Base-by-base conservation (phyloP, 345 rosid genomes). In the Rhodamnia rubescens region DNA sequence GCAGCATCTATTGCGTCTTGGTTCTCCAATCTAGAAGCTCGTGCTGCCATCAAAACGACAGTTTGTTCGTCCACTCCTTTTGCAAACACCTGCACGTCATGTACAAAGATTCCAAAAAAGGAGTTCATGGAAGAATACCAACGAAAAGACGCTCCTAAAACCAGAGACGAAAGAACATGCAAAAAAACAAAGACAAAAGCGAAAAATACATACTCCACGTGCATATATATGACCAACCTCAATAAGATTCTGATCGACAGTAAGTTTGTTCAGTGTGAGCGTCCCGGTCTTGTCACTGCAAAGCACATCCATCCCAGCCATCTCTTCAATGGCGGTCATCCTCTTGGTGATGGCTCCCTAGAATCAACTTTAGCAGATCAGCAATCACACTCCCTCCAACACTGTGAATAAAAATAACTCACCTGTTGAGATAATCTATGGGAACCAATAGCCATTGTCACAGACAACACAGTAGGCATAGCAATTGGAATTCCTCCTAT, bases 241-340 rank as follows among this genome's bases (percentile, higher is more conserved):
- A 24, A 97, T 85, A 52, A 97, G 99, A 90, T 93, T 97, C 84
- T 95, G 96, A 91, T 97, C 99, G 15, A 97, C 99, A 10, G 99
- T 93, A 69, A 97, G 98, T 84, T 92, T 96, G 92, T 97, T 97
- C 91, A 97, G 86, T 9, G 99, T 96, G 89, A 97, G 89, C 14
- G 99, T 96, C 86, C 99, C 99, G 1, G 99, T 97, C 92, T 97
- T 97, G 90, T 97, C 99, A 88, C 99, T 96, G 89, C 99, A 95
- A 87, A 97, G 98, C 85, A 97, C 99, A 86, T 97, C 99, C 99
- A 97, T 97, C 89, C 98, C 99, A 22, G 99, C 99, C 99, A 97
- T 97, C 89, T 97, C 99, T 88, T 97, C 99, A 74, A 97, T 96
- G 51, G 98, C 99, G 21, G 99, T 97, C 99, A 97, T 97, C 90